Evolutionary conservation across 1,139 yeast species (phyloP).

Genomic region (Waltiozyma sp.): DNA sequence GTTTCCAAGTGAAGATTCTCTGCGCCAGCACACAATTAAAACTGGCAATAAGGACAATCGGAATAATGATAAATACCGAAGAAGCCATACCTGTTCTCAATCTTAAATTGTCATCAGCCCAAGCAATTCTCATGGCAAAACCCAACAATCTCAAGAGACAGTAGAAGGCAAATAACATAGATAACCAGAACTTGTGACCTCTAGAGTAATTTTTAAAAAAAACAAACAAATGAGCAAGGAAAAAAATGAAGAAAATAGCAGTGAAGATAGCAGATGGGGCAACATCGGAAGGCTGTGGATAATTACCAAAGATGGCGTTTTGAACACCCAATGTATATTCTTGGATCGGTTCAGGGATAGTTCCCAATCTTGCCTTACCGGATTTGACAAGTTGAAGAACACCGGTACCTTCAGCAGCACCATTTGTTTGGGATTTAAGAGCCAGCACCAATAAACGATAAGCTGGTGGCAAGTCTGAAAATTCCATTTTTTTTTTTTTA

Average conservation of each 20-base stretch:
- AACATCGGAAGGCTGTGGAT: slow-evolving; percentile 43
- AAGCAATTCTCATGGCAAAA: slow-evolving; percentile 45
- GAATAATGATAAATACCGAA: slow-evolving; percentile 47
- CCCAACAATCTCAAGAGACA: slow-evolving; percentile 46
- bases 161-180: slow-evolving; percentile 45
- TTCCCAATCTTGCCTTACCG: slow-evolving; percentile 16
- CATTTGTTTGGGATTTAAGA: slow-evolving; percentile 17
- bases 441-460: not conserved
- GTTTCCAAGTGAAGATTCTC: slow-evolving; percentile 73
- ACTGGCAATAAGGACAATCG: slow-evolving; percentile 43
- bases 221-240: slow-evolving; percentile 36
- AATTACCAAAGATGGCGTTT: slow-evolving; percentile 48
- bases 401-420: slow-evolving; percentile 45
- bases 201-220: slow-evolving; percentile 41
- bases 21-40: slow-evolving; percentile 62
- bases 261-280: slow-evolving; percentile 55
- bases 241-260: slow-evolving; percentile 41
- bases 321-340: slow-evolving; percentile 26
- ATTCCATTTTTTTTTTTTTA: not conserved
- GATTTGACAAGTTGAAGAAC: slow-evolving; percentile 24
- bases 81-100: slow-evolving; percentile 48
- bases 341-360: slow-evolving; percentile 29
- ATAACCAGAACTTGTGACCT: slow-evolving; percentile 56
- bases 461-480: not conserved
- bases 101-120: slow-evolving; percentile 40